Base-by-base conservation (phyloP, 257 asterid genomes). In the Salvia splendens region DNA sequence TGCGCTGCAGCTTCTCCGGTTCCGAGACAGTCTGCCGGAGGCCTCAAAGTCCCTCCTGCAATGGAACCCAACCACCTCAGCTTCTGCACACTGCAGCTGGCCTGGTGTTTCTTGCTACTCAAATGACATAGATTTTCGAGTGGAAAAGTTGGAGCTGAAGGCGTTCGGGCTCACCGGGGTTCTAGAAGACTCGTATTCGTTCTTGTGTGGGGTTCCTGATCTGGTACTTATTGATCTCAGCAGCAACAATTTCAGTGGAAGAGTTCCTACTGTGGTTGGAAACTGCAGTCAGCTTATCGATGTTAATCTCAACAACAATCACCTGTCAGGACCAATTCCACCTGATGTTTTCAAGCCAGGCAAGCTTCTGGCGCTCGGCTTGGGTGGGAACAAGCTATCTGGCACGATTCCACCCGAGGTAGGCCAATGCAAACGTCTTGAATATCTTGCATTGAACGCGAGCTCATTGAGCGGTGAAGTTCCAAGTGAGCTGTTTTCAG, bases 71-170 rank as follows among this genome's bases (percentile, higher is more conserved):
- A 56, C 78, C 2, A 3, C 60, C 28, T 54, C 74, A 49, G 6
- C 20, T 43, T 56, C 78, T 24, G 65, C 76, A 61, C 78, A 82
- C 72, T 80, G 87, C 63, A 57, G 63, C 40, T 83, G 87, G 85
- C 46, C 71, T 28, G 87, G 87, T 49, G 79, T 77, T 53, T 36
- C 72, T 33, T 83, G 88, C 85, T 59, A 65, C 67, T 65, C 78
- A 10, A 35, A 7, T 8, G 8, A 16, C 28, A n/a, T 9, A 5
- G 76, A 65, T 69, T 70, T 72, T 45, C 70, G 74, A 2, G 73
- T 83, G 28, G 5, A 67, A 73, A 64, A 71, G 54, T 63, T 7
- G 61, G 75, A 35, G 47, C 57, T 3, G 58, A 47, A 49, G 38
- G 38, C 6, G 6, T 59, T 66, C 6, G 56, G 75, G 7, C 72